Evolutionary conservation across 2,329 filamentous ascomycete genomes (phyloP).

Genomic region (Botrytis fragariae): DNA sequence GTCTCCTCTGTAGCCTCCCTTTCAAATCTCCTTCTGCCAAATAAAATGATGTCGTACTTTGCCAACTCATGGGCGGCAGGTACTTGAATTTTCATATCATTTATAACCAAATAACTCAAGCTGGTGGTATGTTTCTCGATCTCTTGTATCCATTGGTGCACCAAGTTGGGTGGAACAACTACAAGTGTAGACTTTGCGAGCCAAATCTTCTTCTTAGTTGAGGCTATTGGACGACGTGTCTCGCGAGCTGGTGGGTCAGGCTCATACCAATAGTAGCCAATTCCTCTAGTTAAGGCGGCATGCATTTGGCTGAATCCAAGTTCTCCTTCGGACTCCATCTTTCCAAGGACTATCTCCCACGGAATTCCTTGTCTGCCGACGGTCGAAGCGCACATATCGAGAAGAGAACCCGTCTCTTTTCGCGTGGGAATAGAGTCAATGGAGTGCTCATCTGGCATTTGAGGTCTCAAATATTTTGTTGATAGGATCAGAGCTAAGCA

Average conservation of each 20-base stretch:
- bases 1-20: slow-evolving; percentile 45
- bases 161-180: slow-evolving; percentile 77
- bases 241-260: slow-evolving; percentile 43
- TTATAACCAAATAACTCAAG: slow-evolving; percentile 63
- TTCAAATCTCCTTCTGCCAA: slow-evolving; percentile 73
- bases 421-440: slow-evolving; percentile 41
- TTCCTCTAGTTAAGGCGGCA: slow-evolving; percentile 55
- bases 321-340: slow-evolving; percentile 27
- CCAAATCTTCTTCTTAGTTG: slow-evolving; percentile 51
- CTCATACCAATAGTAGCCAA: slow-evolving; percentile 58
- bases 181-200: slow-evolving; percentile 71
- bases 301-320: not conserved
- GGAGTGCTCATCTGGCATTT: slow-evolving; percentile 61
- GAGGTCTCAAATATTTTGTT: slow-evolving; percentile 66
- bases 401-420: slow-evolving; percentile 57
- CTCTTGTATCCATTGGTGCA: slow-evolving; percentile 81
- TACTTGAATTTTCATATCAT: slow-evolving; percentile 49
- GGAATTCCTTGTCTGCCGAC: slow-evolving; percentile 66
- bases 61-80: slow-evolving; percentile 59
- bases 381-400: slow-evolving; percentile 72
- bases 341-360: slow-evolving; percentile 65
- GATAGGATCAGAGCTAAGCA: slow-evolving; percentile 75
- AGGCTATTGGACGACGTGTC: slow-evolving; percentile 41
- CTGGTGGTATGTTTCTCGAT: slow-evolving; percentile 72
- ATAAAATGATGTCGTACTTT: slow-evolving; percentile 72